Base-by-base conservation (phyloP, 306 rosid species). In the Ochetophila trinervis region DNA sequence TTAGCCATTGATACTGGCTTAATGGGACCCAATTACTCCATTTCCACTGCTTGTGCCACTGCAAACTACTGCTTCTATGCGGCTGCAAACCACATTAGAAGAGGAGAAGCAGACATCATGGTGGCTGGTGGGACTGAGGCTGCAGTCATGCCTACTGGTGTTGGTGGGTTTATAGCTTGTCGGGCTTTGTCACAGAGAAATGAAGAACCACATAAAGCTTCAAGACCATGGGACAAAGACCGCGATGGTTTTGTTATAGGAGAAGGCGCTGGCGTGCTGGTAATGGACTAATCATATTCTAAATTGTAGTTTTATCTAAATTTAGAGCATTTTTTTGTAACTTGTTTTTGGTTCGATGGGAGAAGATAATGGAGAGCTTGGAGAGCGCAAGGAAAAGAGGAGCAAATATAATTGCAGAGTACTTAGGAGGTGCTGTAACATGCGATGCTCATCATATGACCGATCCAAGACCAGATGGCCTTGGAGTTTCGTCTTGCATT, bases 361-460 rank as follows among this genome's bases (percentile, higher is more conserved):
- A n/a, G 36, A 69, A 87, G 89, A 20, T 84, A 57, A 84, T 87
- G 86, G 93, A 87, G 79, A 87, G 86, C 79, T 77, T 87, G 86
- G 93, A 84, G 61, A 84, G 86, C 44, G 93, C 93, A 63, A 67
- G 62, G 57, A 85, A 78, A 55, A 78, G 94, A 65, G 94, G 88
- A 48, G 86, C 90, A 6, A 79, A 20, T 14, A 82, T 82, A 37
- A 62, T 80, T 27, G 90, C 95, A 5, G 95, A 87, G 71, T 87
- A 84, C 77, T 72, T 87, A 51, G 95, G 95, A 65, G 90, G 95
- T 61, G 83, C 88, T 14, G 60, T 85, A 65, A 87, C 88, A 0
- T 85, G 95, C 36, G 95, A 87, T 78, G 90, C 95, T 74, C 83
- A 87, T 82, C 94, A 87, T 76, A 84, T 87, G 85, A 87, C 90